Evolutionary conservation across 2,329 filamentous ascomycete species (phyloP), one percentile per base, ranked within the genome.

Genomic region (Mycogone perniciosa): DNA sequence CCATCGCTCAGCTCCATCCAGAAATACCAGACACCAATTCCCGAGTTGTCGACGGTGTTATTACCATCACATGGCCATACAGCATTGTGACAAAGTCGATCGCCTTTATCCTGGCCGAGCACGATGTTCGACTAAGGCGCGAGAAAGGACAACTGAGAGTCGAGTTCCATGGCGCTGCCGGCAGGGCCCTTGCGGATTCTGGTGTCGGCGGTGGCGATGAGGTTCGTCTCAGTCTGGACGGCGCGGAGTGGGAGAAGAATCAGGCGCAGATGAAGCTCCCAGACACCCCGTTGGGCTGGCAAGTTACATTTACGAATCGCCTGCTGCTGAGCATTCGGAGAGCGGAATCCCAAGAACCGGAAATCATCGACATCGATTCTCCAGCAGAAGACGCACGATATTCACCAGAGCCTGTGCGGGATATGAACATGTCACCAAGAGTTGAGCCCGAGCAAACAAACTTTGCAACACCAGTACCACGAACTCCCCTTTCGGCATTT

Each of bases 51-150:
- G 77, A 81, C 52, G 90, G 88, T 37, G 75, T 87, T 11, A 81
- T 96, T 26, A 92, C 89, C 7, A 81, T 97, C 34, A 84, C 89
- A 52, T 97, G 92, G 91, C 92, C 92, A 0, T 96, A 89, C 68
- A 96, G 88, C 57, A 86, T 86, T 26, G 82, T 89, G 29, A 86
- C 80, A 31, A 80, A 79, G 48, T 83, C 83, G 37, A 79, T 90
- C 58, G 85, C 89, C 29, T 84, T 96, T 46, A 79, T 95, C 20
- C 79, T 97, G 33, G 88, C 88, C 42, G 91, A 96, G 61, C 83
- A 84, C 42, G 89, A 96, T 65, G 87, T 91, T 62, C 85, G 88
- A 44, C 76, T 92, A 46, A 87, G 92, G 50, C 81, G 82, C 55
- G 76, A 78, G 38, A 85, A 81, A 57, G 92, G 92, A 9, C 89